Evolutionary conservation across 2,329 filamentous ascomycete genomes (phyloP).

Genomic region (Shiraia sp.): DNA sequence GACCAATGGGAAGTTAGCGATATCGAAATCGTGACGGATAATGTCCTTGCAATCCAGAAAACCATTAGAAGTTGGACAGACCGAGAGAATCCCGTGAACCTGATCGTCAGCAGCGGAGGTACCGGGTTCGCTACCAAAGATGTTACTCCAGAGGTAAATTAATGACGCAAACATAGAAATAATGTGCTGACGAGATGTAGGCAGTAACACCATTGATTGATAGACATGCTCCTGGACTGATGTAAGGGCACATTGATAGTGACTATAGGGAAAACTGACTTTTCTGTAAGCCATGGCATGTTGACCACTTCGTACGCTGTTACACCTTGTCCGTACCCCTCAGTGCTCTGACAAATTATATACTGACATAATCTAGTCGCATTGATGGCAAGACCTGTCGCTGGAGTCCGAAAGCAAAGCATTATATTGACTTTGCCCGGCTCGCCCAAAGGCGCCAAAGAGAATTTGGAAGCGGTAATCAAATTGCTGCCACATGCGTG

Average conservation of each 20-base stretch:
- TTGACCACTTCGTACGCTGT: conserved; percentile 79
- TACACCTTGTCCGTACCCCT: conserved; percentile 78
- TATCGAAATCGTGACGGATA: conserved; percentile 79
- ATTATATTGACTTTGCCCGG: conserved; percentile 89
- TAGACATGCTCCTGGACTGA: conserved; percentile 83
- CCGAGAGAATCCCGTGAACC: conserved; percentile 62
- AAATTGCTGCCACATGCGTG: conserved; percentile 97
- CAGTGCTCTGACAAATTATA: not conserved
- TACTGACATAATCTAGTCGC: conserved; percentile 66
- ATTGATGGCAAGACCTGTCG: conserved; percentile 93
- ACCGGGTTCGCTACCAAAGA: conserved; percentile 90
- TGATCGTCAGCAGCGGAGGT: conserved; percentile 87
- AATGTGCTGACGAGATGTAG: conserved; percentile 47
- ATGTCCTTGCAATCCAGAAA: conserved; percentile 72
- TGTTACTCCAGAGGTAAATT: conserved; percentile 79
- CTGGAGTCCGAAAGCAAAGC: conserved; percentile 79
- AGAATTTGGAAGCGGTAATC: conserved; percentile 87
- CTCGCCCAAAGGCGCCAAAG: conserved; percentile 91
- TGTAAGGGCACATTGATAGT: conserved; percentile 53
- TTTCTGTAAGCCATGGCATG: conserved; percentile 75
- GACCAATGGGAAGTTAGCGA: conserved; percentile 72
- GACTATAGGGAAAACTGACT: conserved; percentile 14
- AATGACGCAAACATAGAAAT: not conserved
- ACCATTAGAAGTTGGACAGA: conserved; percentile 76
- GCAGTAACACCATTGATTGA: conserved; percentile 79